Evolutionary conservation across 2,329 filamentous ascomycete species (phyloP), one percentile per base, ranked within the genome.

Genomic region (Venturia pyrina): DNA sequence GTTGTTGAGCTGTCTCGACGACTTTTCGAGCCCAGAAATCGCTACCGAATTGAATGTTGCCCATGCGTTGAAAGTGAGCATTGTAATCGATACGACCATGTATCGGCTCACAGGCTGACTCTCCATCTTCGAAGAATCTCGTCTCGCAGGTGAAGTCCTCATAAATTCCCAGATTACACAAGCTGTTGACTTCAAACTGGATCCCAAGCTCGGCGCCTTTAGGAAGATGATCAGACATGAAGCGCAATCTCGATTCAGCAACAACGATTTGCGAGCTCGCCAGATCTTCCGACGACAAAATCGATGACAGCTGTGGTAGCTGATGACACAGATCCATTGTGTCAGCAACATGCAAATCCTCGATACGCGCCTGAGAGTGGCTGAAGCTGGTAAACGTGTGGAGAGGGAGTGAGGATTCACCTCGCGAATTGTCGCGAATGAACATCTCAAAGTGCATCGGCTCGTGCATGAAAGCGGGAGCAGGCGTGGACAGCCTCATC

Each of bases 21-120:
- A 80, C 73, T 43, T 72, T 73, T 34, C 24, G 48, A 37, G 76
- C 79, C 79, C 79, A 81, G 67, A 80, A 81, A 2, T 69, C 71
- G 61, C 77, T 78, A 2, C 78, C 77, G 63, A 81, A 81, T 0
- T 69, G 69, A 10, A 77, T 70, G 70, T 75, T 66, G 69, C 70
- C 68, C 66, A 75, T 63, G 56, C 68, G 71, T 59, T 67, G 68
- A 56, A 73, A 65, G 24, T 70, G 68, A 13, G 48, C 69, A 32
- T 67, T 70, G 34, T 71, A 70, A 37, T 73, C 69, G 17, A 68
- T 10, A 66, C 43, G 10, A 68, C 61, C 64, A 46, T 44, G 62
- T 37, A 48, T 66, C 40, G 62, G 66, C 10, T 75, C 70, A 46
- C 70, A 68, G 17, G 67, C 68, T 21, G 69, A 68, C 8, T 69